These are phyloP conservation scores for Malus hybrid DNA, from an alignment of 331 rosid genomes.

Conservation along the genomic window DNA sequence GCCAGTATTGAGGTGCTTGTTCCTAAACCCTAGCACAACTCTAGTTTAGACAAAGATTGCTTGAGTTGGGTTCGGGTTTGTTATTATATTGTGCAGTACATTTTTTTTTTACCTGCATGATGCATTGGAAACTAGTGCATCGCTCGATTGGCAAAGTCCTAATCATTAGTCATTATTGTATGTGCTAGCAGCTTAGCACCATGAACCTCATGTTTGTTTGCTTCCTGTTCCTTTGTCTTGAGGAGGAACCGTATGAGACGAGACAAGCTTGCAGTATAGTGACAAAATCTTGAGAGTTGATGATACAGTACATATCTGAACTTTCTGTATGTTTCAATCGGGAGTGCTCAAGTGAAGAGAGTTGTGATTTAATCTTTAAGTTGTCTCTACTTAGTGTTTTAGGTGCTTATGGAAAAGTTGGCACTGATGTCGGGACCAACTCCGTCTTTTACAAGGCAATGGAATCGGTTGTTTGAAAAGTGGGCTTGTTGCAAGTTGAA, in stretches of 20 bases:
- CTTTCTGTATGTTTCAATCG: not conserved
- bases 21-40: constrained; percentile 4
- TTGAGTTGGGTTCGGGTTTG: not conserved
- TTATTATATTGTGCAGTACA: not conserved
- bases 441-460: not conserved
- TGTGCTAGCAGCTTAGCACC: not conserved
- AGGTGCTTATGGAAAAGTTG: not conserved
- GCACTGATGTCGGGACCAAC: not conserved
- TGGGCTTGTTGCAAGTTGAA: not conserved
- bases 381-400: not conserved
- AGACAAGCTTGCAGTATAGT: not conserved
- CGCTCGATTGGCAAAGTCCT: not conserved
- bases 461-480: not conserved
- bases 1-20: constrained; percentile 7
- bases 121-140: not conserved
- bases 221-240: not conserved
- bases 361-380: not conserved
- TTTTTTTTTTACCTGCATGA: not conserved
- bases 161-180: not conserved
- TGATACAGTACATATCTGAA: not conserved
- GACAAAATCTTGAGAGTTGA: not conserved
- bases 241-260: not conserved
- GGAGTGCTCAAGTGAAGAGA: not conserved
- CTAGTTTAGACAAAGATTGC: constrained; percentile 6
- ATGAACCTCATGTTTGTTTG: not conserved